A percentile compares a stretch with the other conserved stretches of the same genome.
Evolutionary conservation across 2,329 filamentous ascomycete species (phyloP).

Genomic region (Pestalotiopsis sp.): DNA sequence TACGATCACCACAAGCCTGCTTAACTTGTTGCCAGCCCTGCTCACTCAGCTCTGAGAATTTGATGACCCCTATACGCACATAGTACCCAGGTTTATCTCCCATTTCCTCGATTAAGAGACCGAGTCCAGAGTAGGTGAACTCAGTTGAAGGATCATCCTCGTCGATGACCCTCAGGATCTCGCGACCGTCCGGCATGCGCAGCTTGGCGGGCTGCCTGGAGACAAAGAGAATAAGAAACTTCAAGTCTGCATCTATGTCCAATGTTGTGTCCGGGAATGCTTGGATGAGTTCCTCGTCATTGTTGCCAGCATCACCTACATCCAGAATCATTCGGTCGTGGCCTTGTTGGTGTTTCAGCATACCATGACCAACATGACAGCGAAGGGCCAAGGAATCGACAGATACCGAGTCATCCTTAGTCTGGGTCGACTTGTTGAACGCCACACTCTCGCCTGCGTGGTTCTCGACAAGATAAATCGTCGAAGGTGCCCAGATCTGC

Average conservation of each 20-base stretch:
- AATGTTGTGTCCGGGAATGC: background rate
- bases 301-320: background rate
- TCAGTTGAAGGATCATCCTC: background rate
- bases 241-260: background rate
- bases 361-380: background rate
- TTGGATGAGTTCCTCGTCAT: background rate
- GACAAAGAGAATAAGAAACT: background rate
- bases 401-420: background rate
- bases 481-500: background rate
- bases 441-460: background rate
- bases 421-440: background rate
- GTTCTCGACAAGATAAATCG: background rate
- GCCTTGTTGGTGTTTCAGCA: background rate
- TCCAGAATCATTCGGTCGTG: background rate
- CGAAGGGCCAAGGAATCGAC: background rate
- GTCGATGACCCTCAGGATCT: background rate
- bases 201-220: background rate
- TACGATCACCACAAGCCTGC: background rate
- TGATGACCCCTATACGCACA: background rate
- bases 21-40: background rate
- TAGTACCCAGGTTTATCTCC: background rate
- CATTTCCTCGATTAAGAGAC: background rate
- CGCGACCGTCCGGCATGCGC: background rate
- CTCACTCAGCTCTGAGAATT: background rate
- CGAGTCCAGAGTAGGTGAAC: slow-evolving; percentile 2